Evolutionary conservation across 2,329 filamentous ascomycete species (phyloP).

Genomic region (Aspergillus fructus): DNA sequence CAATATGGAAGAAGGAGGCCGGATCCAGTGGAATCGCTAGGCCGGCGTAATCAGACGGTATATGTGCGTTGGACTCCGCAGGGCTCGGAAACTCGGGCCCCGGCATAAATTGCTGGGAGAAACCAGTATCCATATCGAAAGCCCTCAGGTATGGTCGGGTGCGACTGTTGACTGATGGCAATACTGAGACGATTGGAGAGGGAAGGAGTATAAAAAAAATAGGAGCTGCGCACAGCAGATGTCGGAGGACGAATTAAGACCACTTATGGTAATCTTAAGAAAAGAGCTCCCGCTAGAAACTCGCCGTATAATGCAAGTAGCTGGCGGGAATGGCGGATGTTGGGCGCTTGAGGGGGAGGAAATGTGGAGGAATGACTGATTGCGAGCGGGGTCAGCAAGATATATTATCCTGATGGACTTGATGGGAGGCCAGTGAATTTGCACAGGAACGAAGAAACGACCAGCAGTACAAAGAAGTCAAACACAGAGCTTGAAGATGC

Average conservation of each 20-base stretch:
- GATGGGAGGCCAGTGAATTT: not conserved
- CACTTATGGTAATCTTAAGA: not conserved
- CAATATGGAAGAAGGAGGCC: not conserved
- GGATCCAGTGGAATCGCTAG: not conserved
- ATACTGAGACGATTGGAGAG: not conserved
- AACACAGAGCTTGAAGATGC: not conserved
- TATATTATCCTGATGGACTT: not conserved
- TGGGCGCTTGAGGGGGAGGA: not conserved
- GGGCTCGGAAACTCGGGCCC: not conserved
- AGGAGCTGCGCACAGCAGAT: no score
- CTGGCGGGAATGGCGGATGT: not conserved
- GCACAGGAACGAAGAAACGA: not conserved
- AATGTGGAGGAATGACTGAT: not conserved
- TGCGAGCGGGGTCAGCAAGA: not conserved
- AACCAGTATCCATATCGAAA: constrained; percentile 12
- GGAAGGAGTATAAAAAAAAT: not conserved
- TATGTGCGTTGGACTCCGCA: not conserved
- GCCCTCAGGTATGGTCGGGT: not conserved
- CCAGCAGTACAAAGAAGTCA: not conserved
- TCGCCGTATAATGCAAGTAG: no score
- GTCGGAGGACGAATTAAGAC: not conserved
- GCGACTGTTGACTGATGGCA: not conserved
- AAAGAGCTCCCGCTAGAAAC: not conserved
- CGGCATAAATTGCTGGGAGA: constrained; percentile 3
- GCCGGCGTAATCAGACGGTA: not conserved